A percentile compares a stretch with the other conserved stretches of the same genome.
These are phyloP conservation scores for Sphaceloma murrayae DNA, from an alignment of 2,329 filamentous ascomycete species.

Conservation along the genomic window DNA sequence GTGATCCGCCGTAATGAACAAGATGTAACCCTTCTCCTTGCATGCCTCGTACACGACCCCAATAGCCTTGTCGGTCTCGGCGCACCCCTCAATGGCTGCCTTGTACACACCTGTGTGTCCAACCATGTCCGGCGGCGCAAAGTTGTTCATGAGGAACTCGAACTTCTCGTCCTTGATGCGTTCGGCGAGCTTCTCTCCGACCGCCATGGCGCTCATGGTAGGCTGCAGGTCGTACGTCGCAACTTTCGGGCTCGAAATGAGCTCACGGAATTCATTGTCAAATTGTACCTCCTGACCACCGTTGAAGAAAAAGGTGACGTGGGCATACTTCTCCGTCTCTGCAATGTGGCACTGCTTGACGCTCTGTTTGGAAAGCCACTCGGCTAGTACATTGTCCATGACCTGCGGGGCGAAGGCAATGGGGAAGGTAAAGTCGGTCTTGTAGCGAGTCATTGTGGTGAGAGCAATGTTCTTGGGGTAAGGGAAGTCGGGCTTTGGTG, in stretches of 20 bases:
- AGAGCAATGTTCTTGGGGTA: slow-evolving; percentile 82
- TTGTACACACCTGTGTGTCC: slow-evolving; percentile 97
- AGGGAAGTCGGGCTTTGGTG: slow-evolving; percentile 78
- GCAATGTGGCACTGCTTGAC: slow-evolving; percentile 92
- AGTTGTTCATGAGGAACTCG: slow-evolving; percentile 99
- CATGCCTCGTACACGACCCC: slow-evolving; percentile 85
- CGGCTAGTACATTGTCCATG: slow-evolving; percentile 97
- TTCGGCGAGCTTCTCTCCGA: slow-evolving; percentile 83
- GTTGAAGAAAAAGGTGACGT: slow-evolving; percentile 99
- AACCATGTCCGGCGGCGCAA: slow-evolving; percentile 98
- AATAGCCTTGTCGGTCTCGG: slow-evolving; percentile 87
- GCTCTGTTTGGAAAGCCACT: slow-evolving; percentile 84
- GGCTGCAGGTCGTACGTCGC: slow-evolving; percentile 91
- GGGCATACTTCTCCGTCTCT: slow-evolving; percentile 98
- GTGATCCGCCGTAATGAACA: slow-evolving; percentile 95
- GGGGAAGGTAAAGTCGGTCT: slow-evolving; percentile 84
- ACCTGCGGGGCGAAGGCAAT: slow-evolving; percentile 87
- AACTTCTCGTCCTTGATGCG: slow-evolving; percentile 75
- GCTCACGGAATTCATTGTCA: slow-evolving; percentile 80
- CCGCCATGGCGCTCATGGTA: slow-evolving; percentile 87
- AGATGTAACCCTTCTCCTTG: slow-evolving; percentile 83
- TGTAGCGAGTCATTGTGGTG: slow-evolving; percentile 98
- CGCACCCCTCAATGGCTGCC: slow-evolving; percentile 74
- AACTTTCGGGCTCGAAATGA: slow-evolving; percentile 91
- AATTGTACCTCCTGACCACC: slow-evolving; percentile 96